These are phyloP conservation scores for Penicillium decumbens DNA, from an alignment of 2,329 filamentous ascomycete genomes.

Conservation along the genomic window DNA sequence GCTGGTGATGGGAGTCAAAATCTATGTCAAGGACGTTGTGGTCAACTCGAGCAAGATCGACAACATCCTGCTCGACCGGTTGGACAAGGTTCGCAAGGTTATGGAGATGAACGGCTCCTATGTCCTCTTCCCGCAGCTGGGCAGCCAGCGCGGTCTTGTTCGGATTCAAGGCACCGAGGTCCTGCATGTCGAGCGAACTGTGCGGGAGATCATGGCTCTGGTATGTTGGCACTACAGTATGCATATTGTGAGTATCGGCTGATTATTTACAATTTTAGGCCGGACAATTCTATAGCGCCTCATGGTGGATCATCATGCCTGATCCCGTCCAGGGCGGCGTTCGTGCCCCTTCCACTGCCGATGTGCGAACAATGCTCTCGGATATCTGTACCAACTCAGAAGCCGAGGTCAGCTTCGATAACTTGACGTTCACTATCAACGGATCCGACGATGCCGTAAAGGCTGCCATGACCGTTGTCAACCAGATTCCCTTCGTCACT, in stretches of 20 bases:
- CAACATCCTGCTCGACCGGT: slow-evolving; percentile 79
- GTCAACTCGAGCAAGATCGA: slow-evolving; percentile 91
- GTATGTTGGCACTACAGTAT: slow-evolving; percentile 40
- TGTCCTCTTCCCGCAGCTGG: slow-evolving; percentile 84
- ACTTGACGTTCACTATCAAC: slow-evolving; percentile 86
- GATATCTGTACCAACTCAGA: slow-evolving; percentile 96
- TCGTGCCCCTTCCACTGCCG: slow-evolving; percentile 59
- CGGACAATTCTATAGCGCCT: slow-evolving; percentile 94
- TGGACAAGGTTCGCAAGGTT: slow-evolving; percentile 97
- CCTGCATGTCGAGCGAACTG: slow-evolving; percentile 87
- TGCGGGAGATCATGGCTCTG: slow-evolving; percentile 91
- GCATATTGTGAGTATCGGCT: neutral
- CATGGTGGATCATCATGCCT: slow-evolving; percentile 85
- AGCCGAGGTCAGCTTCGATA: slow-evolving; percentile 91
- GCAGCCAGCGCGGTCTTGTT: slow-evolving; percentile 76
- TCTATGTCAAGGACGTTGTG: slow-evolving; percentile 86
- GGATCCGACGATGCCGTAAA: slow-evolving; percentile 96
- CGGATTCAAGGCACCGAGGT: slow-evolving; percentile 91
- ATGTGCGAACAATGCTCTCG: slow-evolving; percentile 84
- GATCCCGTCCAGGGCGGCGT: slow-evolving; percentile 58
- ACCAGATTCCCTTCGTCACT: slow-evolving; percentile 82
- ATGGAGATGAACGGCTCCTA: slow-evolving; percentile 95
- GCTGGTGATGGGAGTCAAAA: slow-evolving; percentile 71
- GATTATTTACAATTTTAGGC: slow-evolving; percentile 52
- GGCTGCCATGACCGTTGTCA: slow-evolving; percentile 87